phyloP scores from a whole-genome alignment of 2,329 filamentous ascomycete genomes.

The Fusarium temperatum region DNA sequence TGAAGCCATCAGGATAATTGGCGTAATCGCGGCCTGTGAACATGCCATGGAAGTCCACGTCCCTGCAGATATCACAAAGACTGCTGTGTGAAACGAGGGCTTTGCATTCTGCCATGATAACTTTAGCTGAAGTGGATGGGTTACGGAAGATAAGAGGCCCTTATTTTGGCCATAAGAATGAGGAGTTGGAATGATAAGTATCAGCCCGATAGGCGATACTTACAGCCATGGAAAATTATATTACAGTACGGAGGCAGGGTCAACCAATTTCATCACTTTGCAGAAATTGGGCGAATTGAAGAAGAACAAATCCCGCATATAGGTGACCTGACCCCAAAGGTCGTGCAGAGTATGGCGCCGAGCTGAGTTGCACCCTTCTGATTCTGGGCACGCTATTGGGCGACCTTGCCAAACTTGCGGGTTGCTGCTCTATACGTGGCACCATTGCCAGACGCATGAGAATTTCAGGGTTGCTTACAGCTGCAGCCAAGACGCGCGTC shows the following conservation, averaged over 20 bases:
- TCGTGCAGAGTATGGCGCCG: fast-evolving
- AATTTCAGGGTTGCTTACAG: fast-evolving
- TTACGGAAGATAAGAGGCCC: fast-evolving
- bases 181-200: too few species aligned
- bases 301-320: not conserved
- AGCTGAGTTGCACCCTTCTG: too few species aligned
- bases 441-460: fast-evolving
- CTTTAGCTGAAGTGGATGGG: not conserved
- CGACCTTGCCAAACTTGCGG: fast-evolving
- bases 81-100: not conserved
- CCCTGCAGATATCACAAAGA: not conserved
- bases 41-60: not conserved
- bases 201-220: not conserved
- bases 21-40: not conserved
- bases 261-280: fast-evolving
- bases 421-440: not conserved
- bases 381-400: fast-evolving
- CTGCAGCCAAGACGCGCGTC: not conserved
- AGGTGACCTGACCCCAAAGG: not conserved
- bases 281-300: fast-evolving
- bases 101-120: not conserved
- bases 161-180: not conserved
- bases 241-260: too few species aligned
- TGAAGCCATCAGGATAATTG: not conserved
- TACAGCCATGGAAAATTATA: not conserved